A percentile compares a stretch with the other conserved stretches of the same genome.
Conservation (phyloP, 768 basidiomycete genomes). For the Tylopilus rubrobrunneus region DNA sequence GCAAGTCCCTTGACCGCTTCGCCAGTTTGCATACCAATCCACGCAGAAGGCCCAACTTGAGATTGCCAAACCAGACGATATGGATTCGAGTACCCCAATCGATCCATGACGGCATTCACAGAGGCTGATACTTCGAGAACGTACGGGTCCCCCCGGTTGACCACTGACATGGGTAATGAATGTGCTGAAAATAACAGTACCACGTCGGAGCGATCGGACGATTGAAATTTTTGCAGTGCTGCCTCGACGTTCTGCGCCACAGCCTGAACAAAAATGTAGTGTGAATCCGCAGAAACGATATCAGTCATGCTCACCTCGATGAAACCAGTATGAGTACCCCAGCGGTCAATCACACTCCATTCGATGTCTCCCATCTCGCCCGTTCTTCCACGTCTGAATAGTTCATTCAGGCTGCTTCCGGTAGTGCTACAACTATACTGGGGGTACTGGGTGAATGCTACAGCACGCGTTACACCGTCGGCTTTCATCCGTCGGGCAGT, state of each 20-base stretch:
- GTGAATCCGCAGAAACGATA: background rate
- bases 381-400: constrained; percentile 62
- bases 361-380: constrained; percentile 68
- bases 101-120: constrained; percentile 90
- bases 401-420: constrained; percentile 93
- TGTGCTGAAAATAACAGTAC: constrained; percentile 96
- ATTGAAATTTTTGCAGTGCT: constrained; percentile 75
- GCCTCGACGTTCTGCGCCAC: constrained; percentile 85
- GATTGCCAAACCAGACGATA: constrained; percentile 97
- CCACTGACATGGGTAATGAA: constrained; percentile 95
- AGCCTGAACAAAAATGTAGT: constrained; percentile 49
- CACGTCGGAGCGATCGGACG: constrained; percentile 63
- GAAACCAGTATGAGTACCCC: constrained; percentile 94
- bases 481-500: constrained; percentile 78
- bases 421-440: constrained; percentile 99
- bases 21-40: constrained; percentile 97
- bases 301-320: constrained; percentile 68
- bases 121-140: constrained; percentile 92
- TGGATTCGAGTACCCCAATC: constrained; percentile 74
- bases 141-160: constrained; percentile 98
- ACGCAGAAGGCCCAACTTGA: constrained; percentile 93
- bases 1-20: constrained; percentile 88
- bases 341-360: constrained; percentile 98
- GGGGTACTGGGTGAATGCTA: constrained; percentile 98
- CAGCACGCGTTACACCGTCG: constrained; percentile 87